Evolutionary conservation across 225 moss, liverwort and hornwort genomes (phyloP), one percentile per base, ranked within the genome.

Genomic region (Antitrichia curtipendula): DNA sequence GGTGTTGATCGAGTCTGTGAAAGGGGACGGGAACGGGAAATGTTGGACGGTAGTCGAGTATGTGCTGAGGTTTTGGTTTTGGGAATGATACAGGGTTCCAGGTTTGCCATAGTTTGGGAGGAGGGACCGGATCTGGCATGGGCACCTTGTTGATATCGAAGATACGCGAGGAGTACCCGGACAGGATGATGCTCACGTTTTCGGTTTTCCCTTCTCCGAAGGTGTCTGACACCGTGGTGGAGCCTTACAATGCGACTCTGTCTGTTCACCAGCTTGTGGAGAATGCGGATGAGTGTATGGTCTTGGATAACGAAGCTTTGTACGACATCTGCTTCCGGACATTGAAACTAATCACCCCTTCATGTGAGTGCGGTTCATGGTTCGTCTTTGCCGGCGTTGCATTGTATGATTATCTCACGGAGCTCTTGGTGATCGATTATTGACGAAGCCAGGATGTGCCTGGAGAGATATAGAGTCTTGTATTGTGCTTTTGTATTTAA

Each of bases 231-330:
- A 91, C 91, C 2, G 91, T 91, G 4, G 91, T 91, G 29, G 91
- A 91, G 87, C 91, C 91, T 6, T 91, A 91, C 71, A 91, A 91
- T 56, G 91, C 91, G 50, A 91, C 91, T 2, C 47, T 91, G n/a
- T 91, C 91, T 16, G 91, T 91, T 28, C 91, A 91, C 29, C 91
- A 91, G 75, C 50, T 91, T n/a, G 91, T 91, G 5, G 91, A 91
- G 75, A 91, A 91, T 56, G 91, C 91, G 50, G 91, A 91, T 16
- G 91, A 91, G 86, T 91, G 91, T 25, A 91, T 91, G 91, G 91
- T 91, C 10, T 70, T 91, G 76, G 91, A 91, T 23, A 91, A 91
- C 70, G 91, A 91, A 29, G 91, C 91, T 75, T 28, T 91, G 40
- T 91, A 91, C 82, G 91, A 91, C 54, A 91, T 91, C 50, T 91